Percentiles rank a stretch among this genome's conserved stretches.
These are phyloP conservation scores for Jatropha multifida DNA, from an alignment of 441 rosid species.

Conservation along the genomic window DNA sequence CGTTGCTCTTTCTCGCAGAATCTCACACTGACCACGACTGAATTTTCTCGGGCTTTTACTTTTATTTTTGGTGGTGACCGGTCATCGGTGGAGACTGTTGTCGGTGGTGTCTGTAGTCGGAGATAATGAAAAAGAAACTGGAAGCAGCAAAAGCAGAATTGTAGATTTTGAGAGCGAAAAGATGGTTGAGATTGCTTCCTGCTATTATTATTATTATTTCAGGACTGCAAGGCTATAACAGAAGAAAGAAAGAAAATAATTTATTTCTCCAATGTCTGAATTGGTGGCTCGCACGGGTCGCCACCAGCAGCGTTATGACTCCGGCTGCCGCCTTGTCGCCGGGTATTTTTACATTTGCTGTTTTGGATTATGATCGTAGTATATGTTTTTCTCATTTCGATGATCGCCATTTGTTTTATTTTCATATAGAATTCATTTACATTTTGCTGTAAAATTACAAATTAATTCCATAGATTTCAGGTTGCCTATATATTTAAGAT, in stretches of 20 bases:
- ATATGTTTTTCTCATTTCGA: too few relatives aligned
- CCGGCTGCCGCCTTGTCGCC: slow-evolving; percentile 91
- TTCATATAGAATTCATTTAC: neutral
- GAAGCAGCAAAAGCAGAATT: neutral
- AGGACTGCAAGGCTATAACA: neutral
- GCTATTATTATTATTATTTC: neutral
- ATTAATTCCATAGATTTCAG: neutral
- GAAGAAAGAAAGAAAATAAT: too few relatives aligned
- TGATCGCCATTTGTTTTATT: too few relatives aligned
- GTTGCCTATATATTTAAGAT: too few relatives aligned
- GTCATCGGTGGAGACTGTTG: neutral
- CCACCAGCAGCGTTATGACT: slow-evolving; percentile 90
- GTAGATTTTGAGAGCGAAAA: neutral
- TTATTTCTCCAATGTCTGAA: slow-evolving; percentile 54
- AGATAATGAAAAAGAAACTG: neutral
- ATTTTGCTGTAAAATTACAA: neutral
- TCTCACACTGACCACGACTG: neutral
- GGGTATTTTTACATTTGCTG: slow-evolving; percentile 44
- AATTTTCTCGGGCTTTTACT: neutral
- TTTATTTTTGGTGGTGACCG: neutral
- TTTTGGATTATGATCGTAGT: too few relatives aligned
- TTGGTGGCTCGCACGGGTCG: slow-evolving; percentile 99
- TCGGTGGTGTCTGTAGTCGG: neutral
- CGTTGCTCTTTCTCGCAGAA: neutral
- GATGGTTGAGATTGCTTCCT: neutral